Base-by-base conservation (phyloP, 768 basidiomycete species). In the Lyophyllum atratum region DNA sequence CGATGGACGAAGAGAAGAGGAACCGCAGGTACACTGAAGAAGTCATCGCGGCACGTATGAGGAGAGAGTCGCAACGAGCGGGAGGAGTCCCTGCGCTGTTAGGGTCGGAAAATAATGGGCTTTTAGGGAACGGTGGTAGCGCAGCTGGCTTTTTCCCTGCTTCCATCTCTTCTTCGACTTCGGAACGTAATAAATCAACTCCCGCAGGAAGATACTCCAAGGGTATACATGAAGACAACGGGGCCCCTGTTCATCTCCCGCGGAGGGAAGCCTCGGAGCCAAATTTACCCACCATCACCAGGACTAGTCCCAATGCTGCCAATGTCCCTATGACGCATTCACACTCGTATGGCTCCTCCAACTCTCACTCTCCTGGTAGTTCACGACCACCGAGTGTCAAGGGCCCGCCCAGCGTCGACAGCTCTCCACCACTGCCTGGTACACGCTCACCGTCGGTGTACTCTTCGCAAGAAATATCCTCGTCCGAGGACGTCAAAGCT, bases 61-160 rank as follows among this genome's bases (percentile, higher is more conserved):
- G 90, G 62, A 81, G 86, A 59, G 89, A 91, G 65, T 72, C 77
- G 3, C 71, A 76, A 53, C 80, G 85, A 64, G 76, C 74, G 31
- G 85, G 85, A 40, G 74, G 72, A 8, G 64, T 72, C 22, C 67
- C 71, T 39, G 62, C 68, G 33, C 60, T 66, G 19, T 56, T 54
- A 55, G 54, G 56, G 64, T 68, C 64, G 67, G 69, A 62, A 66
- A 66, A 52, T 51, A 54, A 50, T 58, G 52, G 42, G 44, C 42
- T 56, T 62, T 52, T 62, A 59, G 60, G 46, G 25, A 52, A 46
- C 29, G 40, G 28, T 49, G 60, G 59, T 64, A 67, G 65, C 55
- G 57, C 66, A 48, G 65, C 68, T 29, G 59, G 67, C 51, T 53
- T 74, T 50, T 74, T 76, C 42, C 63, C 71, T 64, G 74, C 78